Percentiles rank a stretch among this genome's conserved stretches.
Conservation (phyloP, 108 stramenopile genomes). For the Cylindrotheca closterium region DNA sequence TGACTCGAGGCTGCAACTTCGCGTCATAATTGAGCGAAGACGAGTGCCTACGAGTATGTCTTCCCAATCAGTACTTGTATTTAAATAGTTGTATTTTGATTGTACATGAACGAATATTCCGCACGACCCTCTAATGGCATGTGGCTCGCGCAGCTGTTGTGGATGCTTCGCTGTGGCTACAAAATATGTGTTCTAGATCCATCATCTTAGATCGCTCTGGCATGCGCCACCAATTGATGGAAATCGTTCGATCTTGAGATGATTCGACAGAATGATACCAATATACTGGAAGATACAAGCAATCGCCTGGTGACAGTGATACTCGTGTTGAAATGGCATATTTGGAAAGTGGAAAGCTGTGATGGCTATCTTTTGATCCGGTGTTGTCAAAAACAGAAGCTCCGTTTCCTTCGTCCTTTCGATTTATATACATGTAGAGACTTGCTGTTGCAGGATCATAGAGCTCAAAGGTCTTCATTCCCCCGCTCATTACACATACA, state of each 20-base stretch:
- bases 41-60: too few species aligned
- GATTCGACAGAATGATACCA: constrained; percentile 19
- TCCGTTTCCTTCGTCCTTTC: not conserved
- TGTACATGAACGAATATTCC: too few species aligned
- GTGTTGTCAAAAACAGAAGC: not conserved
- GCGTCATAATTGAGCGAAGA: too few species aligned
- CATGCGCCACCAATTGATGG: constrained; percentile 14
- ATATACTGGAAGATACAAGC: constrained; percentile 15
- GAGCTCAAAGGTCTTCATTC: constrained; percentile 2
- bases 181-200: constrained; percentile 7
- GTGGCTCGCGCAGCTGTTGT: not conserved
- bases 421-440: not conserved
- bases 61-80: too few species aligned
- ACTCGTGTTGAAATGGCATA: constrained; percentile 9
- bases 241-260: constrained; percentile 6
- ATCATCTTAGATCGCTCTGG: constrained; percentile 2
- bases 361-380: not conserved
- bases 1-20: too few species aligned
- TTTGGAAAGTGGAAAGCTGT: constrained; percentile 1
- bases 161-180: constrained; percentile 6
- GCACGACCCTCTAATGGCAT: not conserved
- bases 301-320: constrained; percentile 3
- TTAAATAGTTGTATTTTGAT: too few species aligned
- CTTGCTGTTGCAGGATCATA: constrained; percentile 4
- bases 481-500: constrained; percentile 10